Evolutionary conservation across 257 asterid species (phyloP).

Genomic region (Penstemon eatonii): DNA sequence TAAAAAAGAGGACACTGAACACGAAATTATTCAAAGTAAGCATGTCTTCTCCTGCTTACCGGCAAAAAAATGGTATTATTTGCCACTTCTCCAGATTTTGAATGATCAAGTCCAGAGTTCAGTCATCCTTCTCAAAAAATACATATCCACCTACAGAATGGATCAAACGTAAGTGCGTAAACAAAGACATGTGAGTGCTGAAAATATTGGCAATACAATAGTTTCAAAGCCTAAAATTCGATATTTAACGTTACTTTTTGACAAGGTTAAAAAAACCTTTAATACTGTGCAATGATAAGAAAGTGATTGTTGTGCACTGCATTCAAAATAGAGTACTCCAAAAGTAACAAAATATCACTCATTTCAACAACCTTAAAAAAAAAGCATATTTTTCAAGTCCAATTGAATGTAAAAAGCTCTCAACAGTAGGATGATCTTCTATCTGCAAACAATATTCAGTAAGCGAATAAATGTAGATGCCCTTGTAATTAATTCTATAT

Average conservation of each 20-base stretch:
- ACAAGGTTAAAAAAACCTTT: neutral
- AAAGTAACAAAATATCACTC: constrained; percentile 28
- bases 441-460: constrained; percentile 47
- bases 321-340: constrained; percentile 25
- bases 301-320: neutral
- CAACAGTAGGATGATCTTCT: constrained; percentile 72
- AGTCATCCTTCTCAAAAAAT: constrained; percentile 82
- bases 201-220: neutral
- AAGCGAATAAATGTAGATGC: constrained; percentile 17
- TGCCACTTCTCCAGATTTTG: too few species aligned
- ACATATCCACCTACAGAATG: constrained; percentile 86
- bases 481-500: neutral
- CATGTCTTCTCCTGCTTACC: too few species aligned
- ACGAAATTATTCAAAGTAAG: too few species aligned
- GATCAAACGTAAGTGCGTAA: constrained; percentile 14
- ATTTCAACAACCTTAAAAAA: constrained; percentile 93
- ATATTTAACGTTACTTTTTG: neutral
- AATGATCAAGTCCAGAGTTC: too few species aligned
- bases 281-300: constrained; percentile 18
- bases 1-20: too few species aligned
- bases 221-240: neutral
- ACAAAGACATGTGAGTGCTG: neutral
- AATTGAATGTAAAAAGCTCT: constrained; percentile 71
- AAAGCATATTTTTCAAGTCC: constrained; percentile 78
- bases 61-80: too few species aligned